Evolutionary conservation across 768 basidiomycete species (phyloP), one percentile per base, ranked within the genome.

Genomic region (Gloeostereum incarnatum): DNA sequence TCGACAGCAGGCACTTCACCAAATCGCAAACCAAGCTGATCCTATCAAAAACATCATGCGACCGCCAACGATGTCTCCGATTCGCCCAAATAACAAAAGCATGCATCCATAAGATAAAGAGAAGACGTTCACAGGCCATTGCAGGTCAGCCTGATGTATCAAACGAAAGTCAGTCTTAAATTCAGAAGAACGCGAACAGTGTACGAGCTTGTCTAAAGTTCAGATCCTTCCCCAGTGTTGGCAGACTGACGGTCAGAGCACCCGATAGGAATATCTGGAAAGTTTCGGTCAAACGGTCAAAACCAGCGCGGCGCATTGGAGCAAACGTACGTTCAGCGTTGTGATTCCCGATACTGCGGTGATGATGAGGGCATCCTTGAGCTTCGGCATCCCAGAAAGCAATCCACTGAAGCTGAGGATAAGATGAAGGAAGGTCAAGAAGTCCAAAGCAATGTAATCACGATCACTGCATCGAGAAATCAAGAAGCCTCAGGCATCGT

Each of bases 41-140:
- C 57, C 57, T 13, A 47, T 18, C 5, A 59, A 35, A 34, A 59
- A 59, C 50, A 59, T 56, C 22, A 41, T 5, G 6, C 45, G 35
- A 7, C 45, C 47, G 18, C 51, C 51, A 21, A 48, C n/a, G 13
- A 52, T 52, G 33, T 52, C 49, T 3, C 49, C 43, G 14, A 50
- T 9, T 16, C 49, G 45, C 13, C 49, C 51, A 22, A 47, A 48
- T 23, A 52, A 36, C 8, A 50, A 39, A 11, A 52, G 35, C 3
- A 41, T 13, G 21, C 51, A 50, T 1, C 51, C 51, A 24, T 49
- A 52, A 1, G 49, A 40, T 14, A 52, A 39, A 5, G 46, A n/a
- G 31, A 38, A 50, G 3, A 49, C 49, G 23, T 40, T 46, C 1
- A 52, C 3, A 3, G 51, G 51, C 51, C 51, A 52, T 31, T 50